Base-by-base conservation (phyloP, 2,329 filamentous ascomycete genomes). In the Emmonsiellopsis sp. region DNA sequence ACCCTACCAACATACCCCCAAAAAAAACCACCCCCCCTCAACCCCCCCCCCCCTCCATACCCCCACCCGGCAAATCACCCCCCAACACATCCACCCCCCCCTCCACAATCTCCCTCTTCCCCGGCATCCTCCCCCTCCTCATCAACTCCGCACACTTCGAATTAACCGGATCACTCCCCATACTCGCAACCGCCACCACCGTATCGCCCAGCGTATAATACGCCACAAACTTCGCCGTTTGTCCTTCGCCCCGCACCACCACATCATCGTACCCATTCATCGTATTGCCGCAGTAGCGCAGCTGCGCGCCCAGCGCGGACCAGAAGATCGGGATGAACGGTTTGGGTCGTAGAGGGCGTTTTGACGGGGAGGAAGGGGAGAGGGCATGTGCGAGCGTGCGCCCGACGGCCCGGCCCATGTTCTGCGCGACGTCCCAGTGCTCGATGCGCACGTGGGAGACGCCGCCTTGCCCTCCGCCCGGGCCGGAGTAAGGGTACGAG, bases 371-470 rank as follows among this genome's bases (percentile, higher is more conserved):
- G 10, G 13, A 39, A 11, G 14, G 40, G 13, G 55, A 60, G 27
- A 59, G 57, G 0, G 85, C 80, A 62, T 86, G 77, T 60, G 83
- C 79, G 64, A 98, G 95, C 62, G 87, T 82, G 51, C 77, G 77
- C 1, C 90, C 93, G 1, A 86, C 92, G 27, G 80, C 79, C 43
- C 92, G 87, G 2, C 93, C 93, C 1, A 88, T 78, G 64, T 97
- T 96, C 66, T 97, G 93, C 4, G 93, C 93, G 2, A 98, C 93
- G 71, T 96, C 92, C 93, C 93, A 98, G 69, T 98, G 93, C 76
- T 98, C 93, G 65, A 97, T 96, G 58, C 93, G 85, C 0, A 86
- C 82, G 14, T 79, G 78, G 44, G 77, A 78, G 57, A 87, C 88
- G 5, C 56, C 60, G 1, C 55, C 58, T n/a, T 63, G 59, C 13